Evolutionary conservation across 1,139 yeast species (phyloP), one percentile per base, ranked within the genome.

Genomic region (Nakaseomyces uthaithaninus): DNA sequence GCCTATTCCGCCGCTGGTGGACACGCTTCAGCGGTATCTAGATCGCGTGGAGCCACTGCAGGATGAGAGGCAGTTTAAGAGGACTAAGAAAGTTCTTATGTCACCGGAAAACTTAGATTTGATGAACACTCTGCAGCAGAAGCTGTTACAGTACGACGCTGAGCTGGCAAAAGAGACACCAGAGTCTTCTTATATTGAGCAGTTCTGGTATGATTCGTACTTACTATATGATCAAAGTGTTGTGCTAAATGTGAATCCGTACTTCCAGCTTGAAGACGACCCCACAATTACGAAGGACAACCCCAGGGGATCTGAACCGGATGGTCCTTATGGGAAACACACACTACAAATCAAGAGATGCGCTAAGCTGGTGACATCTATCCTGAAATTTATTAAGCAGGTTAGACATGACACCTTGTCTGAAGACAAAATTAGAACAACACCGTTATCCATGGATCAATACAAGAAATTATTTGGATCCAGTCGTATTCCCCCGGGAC

Each of bases 181-280:
- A 9, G 68, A 74, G 43, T 63, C 83, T 41, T 80, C 93, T 8
- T 86, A 81, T 61, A 86, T 86, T 47, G 95, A 86, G 62, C 94
- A 86, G 59, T 86, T 86, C 60, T 86, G 95, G 95, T 85, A 78
- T 60, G 95, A 86, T 57, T 77, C 94, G 2, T 86, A 86, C 60
- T 69, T 86, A 48, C 80, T 79, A 60, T 83, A 83, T 59, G 95
- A 86, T 62, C 81, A 86, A 19, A 94, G 89, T 0, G 94, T 86
- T 38, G 95, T 86, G 22, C 69, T 86, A 46, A 86, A 86, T 60
- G 71, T 86, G 51, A 86, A 86, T 55, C 95, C 95, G 0, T 86
- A 84, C 57, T 85, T 86, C 59, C 71, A 85, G 47, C 71, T 86
- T 46, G 94, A 86, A 60, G 95, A 86, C 57, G 95, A 86, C 53